Evolutionary conservation across 176 grass and related monocot species (phyloP).

Genomic region (Cocos nucifera): DNA sequence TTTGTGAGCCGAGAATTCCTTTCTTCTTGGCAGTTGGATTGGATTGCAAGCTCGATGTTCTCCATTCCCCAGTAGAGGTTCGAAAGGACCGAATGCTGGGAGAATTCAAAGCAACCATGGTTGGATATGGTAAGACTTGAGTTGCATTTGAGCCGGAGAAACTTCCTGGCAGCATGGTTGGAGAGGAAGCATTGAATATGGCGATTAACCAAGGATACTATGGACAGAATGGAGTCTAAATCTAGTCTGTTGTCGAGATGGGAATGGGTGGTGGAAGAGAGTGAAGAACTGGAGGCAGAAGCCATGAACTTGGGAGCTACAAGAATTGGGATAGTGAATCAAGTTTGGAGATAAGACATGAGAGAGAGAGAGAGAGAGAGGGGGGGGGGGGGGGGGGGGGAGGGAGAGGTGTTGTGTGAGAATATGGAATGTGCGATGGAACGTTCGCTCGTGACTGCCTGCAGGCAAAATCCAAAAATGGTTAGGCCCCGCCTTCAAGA

Average conservation of each 20-base stretch:
- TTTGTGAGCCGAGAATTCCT: conserved; percentile 12
- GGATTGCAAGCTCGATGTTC: conserved; percentile 22
- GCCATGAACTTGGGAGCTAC: background rate
- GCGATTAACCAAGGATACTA: conserved; percentile 45
- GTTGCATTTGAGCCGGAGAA: conserved; percentile 21
- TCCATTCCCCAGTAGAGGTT: conserved; percentile 51
- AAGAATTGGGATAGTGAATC: no score
- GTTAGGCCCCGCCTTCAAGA: background rate
- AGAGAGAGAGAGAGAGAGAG: background rate
- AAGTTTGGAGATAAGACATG: no score
- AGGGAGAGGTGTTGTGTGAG: background rate
- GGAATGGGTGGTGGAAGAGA: background rate
- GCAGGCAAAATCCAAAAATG: conserved; percentile 5
- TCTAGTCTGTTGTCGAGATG: conserved; percentile 6
- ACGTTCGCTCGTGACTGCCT: conserved; percentile 25
- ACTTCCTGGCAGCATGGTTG: conserved; percentile 24
- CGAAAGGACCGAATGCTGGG: conserved; percentile 40
- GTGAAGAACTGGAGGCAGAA: background rate
- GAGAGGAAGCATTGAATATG: conserved; percentile 51
- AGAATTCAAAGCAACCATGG: conserved; percentile 6
- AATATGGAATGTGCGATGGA: background rate
- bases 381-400: no score
- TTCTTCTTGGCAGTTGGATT: background rate
- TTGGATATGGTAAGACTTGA: conserved; percentile 16
- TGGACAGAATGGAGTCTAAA: conserved; percentile 31